Conservation (phyloP, 768 basidiomycete species). For the Strobilomyces echinocephalus region DNA sequence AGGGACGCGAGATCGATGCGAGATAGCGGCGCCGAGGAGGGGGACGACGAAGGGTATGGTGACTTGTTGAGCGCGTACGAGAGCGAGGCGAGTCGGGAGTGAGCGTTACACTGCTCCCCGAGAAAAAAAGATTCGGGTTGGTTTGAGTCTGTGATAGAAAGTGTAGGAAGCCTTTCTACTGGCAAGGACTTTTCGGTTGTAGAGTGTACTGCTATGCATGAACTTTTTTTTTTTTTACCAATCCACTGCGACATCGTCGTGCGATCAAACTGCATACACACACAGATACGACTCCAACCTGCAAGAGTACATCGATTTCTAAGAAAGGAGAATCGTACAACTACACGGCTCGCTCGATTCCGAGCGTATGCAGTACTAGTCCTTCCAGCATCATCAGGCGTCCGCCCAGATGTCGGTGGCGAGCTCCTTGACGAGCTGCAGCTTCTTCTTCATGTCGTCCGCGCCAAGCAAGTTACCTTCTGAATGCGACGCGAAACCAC, state of each 20-base stretch:
- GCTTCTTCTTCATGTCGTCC: conserved; percentile 32
- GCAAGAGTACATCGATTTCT: background rate
- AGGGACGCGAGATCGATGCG: conserved; percentile 37
- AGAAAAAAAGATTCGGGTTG: background rate
- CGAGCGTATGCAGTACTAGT: no score
- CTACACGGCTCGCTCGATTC: background rate
- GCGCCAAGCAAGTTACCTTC: conserved; percentile 40
- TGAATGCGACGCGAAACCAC: conserved; percentile 45
- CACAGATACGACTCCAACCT: background rate
- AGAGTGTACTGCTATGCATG: background rate
- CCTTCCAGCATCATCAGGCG: conserved; percentile 1
- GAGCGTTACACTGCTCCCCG: background rate
- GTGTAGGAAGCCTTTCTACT: background rate
- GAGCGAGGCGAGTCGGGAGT: conserved; percentile 50
- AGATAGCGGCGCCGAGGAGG: conserved; percentile 69
- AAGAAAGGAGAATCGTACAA: background rate
- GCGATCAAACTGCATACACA: background rate
- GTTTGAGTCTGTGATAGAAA: background rate
- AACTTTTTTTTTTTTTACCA: background rate
- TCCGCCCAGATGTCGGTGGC: conserved; percentile 37
- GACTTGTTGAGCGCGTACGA: conserved; percentile 78
- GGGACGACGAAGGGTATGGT: conserved; percentile 72
- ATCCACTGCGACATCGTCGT: background rate
- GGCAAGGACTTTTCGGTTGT: background rate
- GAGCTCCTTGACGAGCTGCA: conserved; percentile 31